Base-by-base conservation (phyloP, 768 basidiomycete species). In the Lentinula aciculospora region DNA sequence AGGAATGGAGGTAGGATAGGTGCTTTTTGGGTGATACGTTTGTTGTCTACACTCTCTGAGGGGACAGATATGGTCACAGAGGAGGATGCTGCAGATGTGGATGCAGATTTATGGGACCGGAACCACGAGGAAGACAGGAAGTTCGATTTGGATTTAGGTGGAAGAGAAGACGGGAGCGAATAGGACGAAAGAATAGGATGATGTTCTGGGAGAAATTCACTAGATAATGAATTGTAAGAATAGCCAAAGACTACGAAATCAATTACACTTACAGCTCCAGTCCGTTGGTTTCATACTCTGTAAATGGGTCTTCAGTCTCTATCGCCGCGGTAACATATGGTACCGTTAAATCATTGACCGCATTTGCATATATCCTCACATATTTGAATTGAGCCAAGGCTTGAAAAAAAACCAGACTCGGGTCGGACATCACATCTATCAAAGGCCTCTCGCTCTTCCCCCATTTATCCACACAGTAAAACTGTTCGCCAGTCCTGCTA, bases 301-400 rank as follows among this genome's bases (percentile, higher is more conserved):
- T 71, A 67, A 92, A 93, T 0, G 82, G 78, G 68, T 95, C 88
- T 60, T 79, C 70, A 0, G 73, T 68, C 59, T 90, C 87, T 31
- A 93, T 86, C 7, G 84, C 83, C 7, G 89, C 82, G 1, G 90
- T 92, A 15, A 88, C 72, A 65, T 89, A 95, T 1, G 94, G 90
- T 2, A 96, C 93, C 0, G 92, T 92, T 3, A 73, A 57, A 63
- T 95, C 93, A 63, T 87, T 84, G 17, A 91, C 88, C 82, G 85
- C 80, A 70, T 94, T 95, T 2, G 91, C 94, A 61, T 90, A 95
- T 50, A 95, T 81, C 53, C 27, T 34, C 34, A 92, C 77, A 48
- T 84, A 78, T 34, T 81, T 72, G 66, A 96, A 96, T 37, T 74
- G 71, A 0, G 74, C 57, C 37, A 96, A 76, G 3, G 84, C 87